phyloP scores from a whole-genome alignment of 768 basidiomycete genomes.

The Hygrocybe coccinea region DNA sequence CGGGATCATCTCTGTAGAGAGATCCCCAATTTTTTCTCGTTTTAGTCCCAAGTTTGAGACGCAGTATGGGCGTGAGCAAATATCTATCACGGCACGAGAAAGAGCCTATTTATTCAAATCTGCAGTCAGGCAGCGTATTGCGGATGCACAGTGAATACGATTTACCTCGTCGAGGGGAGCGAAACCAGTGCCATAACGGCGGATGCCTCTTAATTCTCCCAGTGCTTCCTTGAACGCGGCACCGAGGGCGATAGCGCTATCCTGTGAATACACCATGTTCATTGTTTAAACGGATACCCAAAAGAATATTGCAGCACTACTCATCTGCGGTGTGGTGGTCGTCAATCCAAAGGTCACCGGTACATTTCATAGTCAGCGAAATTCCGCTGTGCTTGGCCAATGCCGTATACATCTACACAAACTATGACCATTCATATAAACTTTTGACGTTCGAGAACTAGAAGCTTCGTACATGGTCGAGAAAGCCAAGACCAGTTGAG shows the following conservation, averaged over 20 bases:
- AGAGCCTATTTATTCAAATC: slow-evolving; percentile 58
- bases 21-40: slow-evolving; percentile 89
- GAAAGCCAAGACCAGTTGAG: slow-evolving; percentile 94
- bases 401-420: slow-evolving; percentile 87
- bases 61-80: slow-evolving; percentile 95
- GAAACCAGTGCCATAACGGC: slow-evolving; percentile 92
- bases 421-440: background rate
- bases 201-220: slow-evolving; percentile 91
- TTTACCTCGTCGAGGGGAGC: slow-evolving; percentile 94
- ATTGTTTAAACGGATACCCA: background rate
- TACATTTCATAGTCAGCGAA: slow-evolving; percentile 85
- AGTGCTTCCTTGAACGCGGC: slow-evolving; percentile 92
- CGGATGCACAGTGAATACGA: background rate
- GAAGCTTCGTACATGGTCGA: slow-evolving; percentile 75
- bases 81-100: slow-evolving; percentile 94
- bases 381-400: slow-evolving; percentile 96
- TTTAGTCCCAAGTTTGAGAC: slow-evolving; percentile 83
- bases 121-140: slow-evolving; percentile 7
- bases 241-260: slow-evolving; percentile 81
- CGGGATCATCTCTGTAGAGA: slow-evolving; percentile 97
- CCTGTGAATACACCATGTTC: slow-evolving; percentile 45
- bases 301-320: slow-evolving; percentile 27
- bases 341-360: slow-evolving; percentile 95
- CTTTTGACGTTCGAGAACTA: background rate
- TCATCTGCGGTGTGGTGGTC: slow-evolving; percentile 99